Base-by-base conservation (phyloP, 768 basidiomycete genomes). In the Suillus hirtellus region DNA sequence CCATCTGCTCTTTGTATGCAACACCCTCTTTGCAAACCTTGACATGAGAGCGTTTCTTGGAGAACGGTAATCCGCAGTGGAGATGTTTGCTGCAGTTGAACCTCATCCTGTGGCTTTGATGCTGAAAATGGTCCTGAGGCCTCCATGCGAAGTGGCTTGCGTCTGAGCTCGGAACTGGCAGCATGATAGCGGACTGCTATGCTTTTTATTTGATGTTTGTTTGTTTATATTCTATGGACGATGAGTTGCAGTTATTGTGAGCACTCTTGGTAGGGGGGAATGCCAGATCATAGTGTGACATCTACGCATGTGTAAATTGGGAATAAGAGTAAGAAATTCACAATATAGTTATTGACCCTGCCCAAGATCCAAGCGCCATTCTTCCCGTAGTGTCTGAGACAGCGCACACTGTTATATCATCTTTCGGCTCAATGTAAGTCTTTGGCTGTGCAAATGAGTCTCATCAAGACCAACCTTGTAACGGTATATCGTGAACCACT, bases 371-470 rank as follows among this genome's bases (percentile, higher is more conserved):
- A 44, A 82, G 64, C 1, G 78, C 71, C 55, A 84, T 80, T 8
- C 66, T 73, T 7, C 83, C 83, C 59, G 69, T 80, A 47, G 77
- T 71, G 64, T 85, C 84, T 6, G 77, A 78, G 44, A 85, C 76
- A 10, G 80, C 76, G 64, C 82, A 85, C 59, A 75, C 73, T 12
- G 72, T 79, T 7, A 82, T 70, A 65, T 84, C 83, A 65, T 84
- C 82, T 80, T 53, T 27, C 27, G 15, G 21, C 2, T 40, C 19
- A 19, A 11, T 21, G 21, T 59, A 34, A 62, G 47, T 55, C 21
- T 10, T 6, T 38, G 14, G 17, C 9, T 27, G 17, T 27, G 1
- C 38, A 42, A 42, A 42, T 10, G 17, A 31, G 24, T 19, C 40
- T 24, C 14, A 38, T 31, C n/a, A 47, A 56, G 60, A 66, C 69